These are phyloP conservation scores for Krasilnikovozyma curviuscula DNA, from an alignment of 768 basidiomycete genomes.

Conservation along the genomic window DNA sequence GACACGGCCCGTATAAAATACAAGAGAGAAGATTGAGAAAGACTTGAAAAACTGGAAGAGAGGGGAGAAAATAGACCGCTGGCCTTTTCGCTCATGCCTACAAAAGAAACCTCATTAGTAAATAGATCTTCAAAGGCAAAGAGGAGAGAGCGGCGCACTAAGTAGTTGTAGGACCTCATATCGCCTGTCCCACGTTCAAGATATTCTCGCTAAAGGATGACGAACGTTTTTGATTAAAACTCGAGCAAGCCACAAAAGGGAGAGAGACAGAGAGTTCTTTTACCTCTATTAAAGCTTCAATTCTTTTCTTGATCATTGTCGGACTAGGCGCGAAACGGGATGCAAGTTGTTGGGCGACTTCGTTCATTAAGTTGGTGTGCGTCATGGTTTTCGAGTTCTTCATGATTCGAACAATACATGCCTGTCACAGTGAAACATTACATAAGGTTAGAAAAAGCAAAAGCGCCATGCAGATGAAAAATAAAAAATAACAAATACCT, in stretches of 20 bases:
- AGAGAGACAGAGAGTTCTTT: conserved; percentile 15
- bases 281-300: conserved; percentile 85
- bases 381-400: conserved; percentile 78
- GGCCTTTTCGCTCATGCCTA: too few relatives aligned
- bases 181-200: conserved; percentile 75
- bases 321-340: conserved; percentile 74
- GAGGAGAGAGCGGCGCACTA: conserved; percentile 24
- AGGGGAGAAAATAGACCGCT: too few relatives aligned
- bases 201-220: conserved; percentile 56
- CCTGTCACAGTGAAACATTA: conserved; percentile 33
- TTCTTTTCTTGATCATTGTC: conserved; percentile 70
- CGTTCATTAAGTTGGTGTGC: conserved; percentile 73
- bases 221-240: neutral
- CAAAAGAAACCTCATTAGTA: too few relatives aligned
- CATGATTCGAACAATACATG: conserved; percentile 94
- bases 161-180: conserved; percentile 70
- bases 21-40: too few relatives aligned
- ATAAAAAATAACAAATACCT: conserved; percentile 33
- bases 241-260: neutral
- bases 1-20: too few relatives aligned
- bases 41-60: too few relatives aligned
- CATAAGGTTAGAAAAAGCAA: neutral
- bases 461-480: neutral
- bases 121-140: neutral
- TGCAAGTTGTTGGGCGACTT: conserved; percentile 70